Evolutionary conservation across 1,139 yeast species (phyloP).

Genomic region (Yamadazyma buinensis): DNA sequence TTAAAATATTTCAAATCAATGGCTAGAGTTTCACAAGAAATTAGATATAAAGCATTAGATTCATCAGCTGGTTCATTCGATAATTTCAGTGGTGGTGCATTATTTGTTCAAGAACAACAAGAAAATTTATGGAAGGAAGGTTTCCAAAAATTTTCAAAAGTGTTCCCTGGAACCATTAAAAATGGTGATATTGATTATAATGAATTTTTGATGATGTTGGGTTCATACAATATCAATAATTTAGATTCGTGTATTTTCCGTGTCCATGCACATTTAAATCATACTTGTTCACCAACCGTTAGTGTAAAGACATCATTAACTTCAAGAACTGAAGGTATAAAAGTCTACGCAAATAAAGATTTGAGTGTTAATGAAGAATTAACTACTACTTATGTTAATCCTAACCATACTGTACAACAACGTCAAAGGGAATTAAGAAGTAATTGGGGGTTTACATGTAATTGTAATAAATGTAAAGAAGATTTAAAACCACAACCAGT

Average conservation of each 20-base stretch:
- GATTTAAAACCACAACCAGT: slow-evolving; percentile 45
- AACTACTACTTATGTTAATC: slow-evolving; percentile 67
- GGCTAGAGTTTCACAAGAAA: slow-evolving; percentile 69
- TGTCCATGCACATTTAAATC: slow-evolving; percentile 70
- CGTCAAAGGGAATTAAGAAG: slow-evolving; percentile 66
- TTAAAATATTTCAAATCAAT: slow-evolving; percentile 51
- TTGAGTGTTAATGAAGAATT: slow-evolving; percentile 67
- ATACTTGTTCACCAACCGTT: slow-evolving; percentile 71
- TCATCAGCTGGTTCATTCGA: slow-evolving; percentile 59
- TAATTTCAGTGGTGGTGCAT: slow-evolving; percentile 45
- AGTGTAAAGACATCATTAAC: slow-evolving; percentile 45
- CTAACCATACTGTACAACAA: slow-evolving; percentile 56
- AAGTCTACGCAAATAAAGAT: slow-evolving; percentile 55
- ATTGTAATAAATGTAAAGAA: slow-evolving; percentile 59
- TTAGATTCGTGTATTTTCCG: slow-evolving; percentile 60
- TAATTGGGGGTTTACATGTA: slow-evolving; percentile 84
- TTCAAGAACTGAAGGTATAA: slow-evolving; percentile 47
- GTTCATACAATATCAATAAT: slow-evolving; percentile 72
- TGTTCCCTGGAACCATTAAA: slow-evolving; percentile 40
- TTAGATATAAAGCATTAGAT: slow-evolving; percentile 57
- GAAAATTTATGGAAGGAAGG: slow-evolving; percentile 63
- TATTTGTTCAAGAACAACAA: slow-evolving; percentile 52
- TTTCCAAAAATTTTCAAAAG: slow-evolving; percentile 42
- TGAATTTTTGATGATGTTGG: slow-evolving; percentile 59
- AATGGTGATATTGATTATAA: slow-evolving; percentile 40